Evolutionary conservation across 768 basidiomycete species (phyloP), one percentile per base, ranked within the genome.

Genomic region (Macrolepiota albuminosa): DNA sequence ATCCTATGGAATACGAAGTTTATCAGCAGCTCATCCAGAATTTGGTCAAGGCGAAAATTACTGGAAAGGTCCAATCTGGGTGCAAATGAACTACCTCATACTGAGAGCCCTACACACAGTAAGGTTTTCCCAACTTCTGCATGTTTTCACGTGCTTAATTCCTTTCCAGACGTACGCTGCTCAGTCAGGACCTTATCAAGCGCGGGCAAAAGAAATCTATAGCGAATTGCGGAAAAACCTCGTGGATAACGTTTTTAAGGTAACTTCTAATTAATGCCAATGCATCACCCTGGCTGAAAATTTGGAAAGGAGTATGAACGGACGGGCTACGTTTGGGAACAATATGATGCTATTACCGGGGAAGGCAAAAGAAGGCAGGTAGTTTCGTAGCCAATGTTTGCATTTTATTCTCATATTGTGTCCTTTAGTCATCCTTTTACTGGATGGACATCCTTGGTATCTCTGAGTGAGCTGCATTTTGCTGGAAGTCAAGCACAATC

Each of bases 251-350:
- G 89, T 95, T 24, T 85, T 77, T 63, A 80, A 81, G 73, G 81
- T 82, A 18, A 34, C 59, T 29, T 46, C n/a, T 45, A 6, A 48
- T 36, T 9, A 50, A 10, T 24, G 29, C 29, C 52, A 39, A 39
- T 54, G 29, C 24, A 34, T 13, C 21, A 10, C 13, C 11, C 6
- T n/a, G 42, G 24, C 14, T 56, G n/a, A 46, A 13, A 42, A 50
- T 24, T 57, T 48, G 33, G 53, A 14, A 64, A 95, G 92, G 93
- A 97, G 74, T 97, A 93, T 70, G 80, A 93, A 68, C 83, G 90
- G 33, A 97, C 95, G 4, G 95, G 94, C 4, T 96, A 93, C 70
- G 93, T 93, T 16, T 98, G 95, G 95, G 95, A 98, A 73, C 96
- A 98, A 72, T 98, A 98, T 70, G 89, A 98, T 71, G 77, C 93